Base-by-base conservation (phyloP, 257 asterid genomes). In the Scutellaria baicalensis region DNA sequence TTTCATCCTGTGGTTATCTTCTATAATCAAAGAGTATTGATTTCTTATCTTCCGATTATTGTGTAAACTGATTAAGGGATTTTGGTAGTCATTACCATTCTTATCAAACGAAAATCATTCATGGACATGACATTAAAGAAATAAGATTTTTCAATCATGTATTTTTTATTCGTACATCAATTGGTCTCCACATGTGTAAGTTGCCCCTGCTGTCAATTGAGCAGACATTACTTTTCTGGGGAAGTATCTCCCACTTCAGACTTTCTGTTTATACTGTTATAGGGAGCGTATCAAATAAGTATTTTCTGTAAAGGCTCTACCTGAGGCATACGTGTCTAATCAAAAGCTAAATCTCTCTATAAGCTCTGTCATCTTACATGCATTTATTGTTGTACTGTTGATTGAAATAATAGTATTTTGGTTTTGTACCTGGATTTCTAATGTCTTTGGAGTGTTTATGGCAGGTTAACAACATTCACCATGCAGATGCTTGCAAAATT, bases 401-500 rank as follows among this genome's bases (percentile, higher is more conserved):
- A 68, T 58, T 62, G 67, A 62, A 61, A 13, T 44, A 5, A 52
- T 74, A 13, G 36, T 45, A 12, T 72, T 76, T 14, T 44, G 17
- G 49, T 71, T 44, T 35, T 12, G 21, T 59, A 64, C 75, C 57
- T 56, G 10, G 47, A 55, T 71, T 61, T 79, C 52, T 75, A 38
- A 70, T 48, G 42, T 55, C 9, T 55, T 60, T 38, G 38, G 43
- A 63, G 31, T 51, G 52, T 70, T 75, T 78, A 60, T 80, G 70
- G 74, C 93, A 93, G 98, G 95, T 85, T 67, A 78, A 73, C 74
- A 88, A 86, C 71, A 91, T 93, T 68, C 85, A 84, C 69, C 89
- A 27, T 60, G 93, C 99, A 48, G 90, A 93, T 84, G 82, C 94
- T 49, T 93, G 99, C 84, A 93, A 93, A 87, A 83, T 93, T 66